Evolutionary conservation across 202 grass and related monocot species (phyloP), one percentile per base, ranked within the genome.

Genomic region (Setaria italica): DNA sequence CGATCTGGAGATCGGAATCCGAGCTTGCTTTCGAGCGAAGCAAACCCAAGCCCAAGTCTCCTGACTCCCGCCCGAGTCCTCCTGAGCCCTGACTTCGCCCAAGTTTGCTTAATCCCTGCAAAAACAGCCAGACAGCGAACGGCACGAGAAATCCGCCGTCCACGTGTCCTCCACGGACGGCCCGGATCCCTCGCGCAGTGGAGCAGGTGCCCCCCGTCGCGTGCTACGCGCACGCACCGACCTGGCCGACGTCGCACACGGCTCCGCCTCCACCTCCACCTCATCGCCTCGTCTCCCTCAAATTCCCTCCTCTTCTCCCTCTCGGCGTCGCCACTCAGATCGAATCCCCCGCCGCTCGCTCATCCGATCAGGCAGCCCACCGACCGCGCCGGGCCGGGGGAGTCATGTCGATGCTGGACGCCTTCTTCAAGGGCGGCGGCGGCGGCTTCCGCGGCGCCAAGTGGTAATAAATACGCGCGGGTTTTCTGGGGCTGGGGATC

Each of bases 401-500:
- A 25, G 25, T 25, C 25, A 95, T 95, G 91, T 94, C 91, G 89
- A 92, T 98, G 93, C 91, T 98, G 54, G 95, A 98, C 85, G 80
- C 88, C 1, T 96, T 99, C 93, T 99, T 99, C 90, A 88, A 87
- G 80, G 90, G 90, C 41, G 88, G 64, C 63, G 82, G 66, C 70
- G 93, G 91, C 67, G 74, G 35, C 41, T 97, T 94, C 90, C 91
- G 84, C 76, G 94, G 72, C 54, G 85, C 90, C 62, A 99, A 97
- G 88, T 99, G 97, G 97, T 99, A 41, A 41, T 25, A 4, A 60
- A 9, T 33, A 84, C 67, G 60, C 77, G 29, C 43, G 57, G 14
- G 70, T 2, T 19, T 81, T 72, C n/a, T 37, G 5, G 1, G 4
- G 15, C 34, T 35, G 39, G 39, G 39, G 39, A 41, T 41, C 39